These are phyloP conservation scores for Dictyostelium citrinum DNA, from an alignment of 78 protist genomes.

Conservation along the genomic window DNA sequence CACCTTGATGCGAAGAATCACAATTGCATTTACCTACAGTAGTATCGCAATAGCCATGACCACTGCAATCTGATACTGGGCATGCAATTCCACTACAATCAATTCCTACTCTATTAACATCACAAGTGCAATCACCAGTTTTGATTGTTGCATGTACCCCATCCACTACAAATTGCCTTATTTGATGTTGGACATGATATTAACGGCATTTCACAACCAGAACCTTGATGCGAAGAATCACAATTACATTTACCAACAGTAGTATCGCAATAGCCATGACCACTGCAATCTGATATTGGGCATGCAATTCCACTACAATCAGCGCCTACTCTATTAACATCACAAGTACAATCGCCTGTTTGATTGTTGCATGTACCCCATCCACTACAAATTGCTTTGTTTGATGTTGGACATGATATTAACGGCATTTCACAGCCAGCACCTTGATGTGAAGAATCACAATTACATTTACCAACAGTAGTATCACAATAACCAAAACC, in stretches of 20 bases:
- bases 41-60: neutral
- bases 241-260: neutral
- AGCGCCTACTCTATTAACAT: no score
- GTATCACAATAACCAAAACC: neutral
- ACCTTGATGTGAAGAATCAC: neutral
- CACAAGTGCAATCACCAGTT: neutral
- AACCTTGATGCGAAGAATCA: neutral
- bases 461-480: neutral
- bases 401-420: neutral
- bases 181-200: neutral
- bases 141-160: neutral
- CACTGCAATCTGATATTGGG: neutral
- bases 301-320: neutral
- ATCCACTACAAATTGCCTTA: neutral
- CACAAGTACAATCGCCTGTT: neutral
- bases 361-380: neutral
- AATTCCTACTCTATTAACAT: neutral
- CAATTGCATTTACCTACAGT: neutral
- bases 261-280: neutral
- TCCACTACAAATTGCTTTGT: neutral
- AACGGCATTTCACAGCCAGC: neutral
- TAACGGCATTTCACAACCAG: neutral
- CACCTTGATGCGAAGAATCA: neutral
- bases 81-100: neutral
- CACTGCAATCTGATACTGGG: neutral